These are phyloP conservation scores for Boletellus ananiceps DNA, from an alignment of 768 basidiomycete species.

Conservation along the genomic window DNA sequence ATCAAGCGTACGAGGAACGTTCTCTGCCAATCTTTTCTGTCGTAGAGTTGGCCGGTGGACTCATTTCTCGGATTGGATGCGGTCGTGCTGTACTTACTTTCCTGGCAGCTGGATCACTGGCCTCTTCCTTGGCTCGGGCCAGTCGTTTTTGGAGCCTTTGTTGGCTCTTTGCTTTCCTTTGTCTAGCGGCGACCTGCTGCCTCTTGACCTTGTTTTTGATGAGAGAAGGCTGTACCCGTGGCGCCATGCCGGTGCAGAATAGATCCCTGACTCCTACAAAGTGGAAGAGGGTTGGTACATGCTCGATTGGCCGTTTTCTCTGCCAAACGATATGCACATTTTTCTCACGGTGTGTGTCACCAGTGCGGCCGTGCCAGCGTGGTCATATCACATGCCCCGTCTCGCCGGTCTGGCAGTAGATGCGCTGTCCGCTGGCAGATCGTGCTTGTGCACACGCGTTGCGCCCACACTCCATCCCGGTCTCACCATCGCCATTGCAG, in stretches of 20 bases:
- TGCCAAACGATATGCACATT: no score
- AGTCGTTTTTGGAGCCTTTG: slow-evolving; percentile 78
- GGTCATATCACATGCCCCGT: no score
- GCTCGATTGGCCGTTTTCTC: no score
- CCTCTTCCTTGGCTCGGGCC: slow-evolving; percentile 72
- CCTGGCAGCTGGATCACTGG: slow-evolving; percentile 69
- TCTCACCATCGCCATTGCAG: no score
- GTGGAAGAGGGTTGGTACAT: no score
- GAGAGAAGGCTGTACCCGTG: slow-evolving; percentile 57
- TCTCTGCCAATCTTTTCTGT: slow-evolving; percentile 78
- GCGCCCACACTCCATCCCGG: no score
- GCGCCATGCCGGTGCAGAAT: slow-evolving; percentile 40
- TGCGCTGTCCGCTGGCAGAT: no score
- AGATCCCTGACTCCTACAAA: no score
- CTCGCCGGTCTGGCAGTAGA: no score
- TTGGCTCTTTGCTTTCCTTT: slow-evolving; percentile 73
- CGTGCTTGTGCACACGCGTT: no score
- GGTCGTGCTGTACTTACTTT: slow-evolving; percentile 48
- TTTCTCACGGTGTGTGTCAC: no score
- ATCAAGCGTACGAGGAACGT: slow-evolving; percentile 89
- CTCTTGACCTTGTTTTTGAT: slow-evolving; percentile 90
- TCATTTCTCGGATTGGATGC: neutral
- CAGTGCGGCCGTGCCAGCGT: no score
- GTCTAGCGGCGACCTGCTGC: slow-evolving; percentile 68
- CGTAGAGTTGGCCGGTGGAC: slow-evolving; percentile 23